A percentile compares a stretch with the other conserved stretches of the same genome.
Evolutionary conservation across 352 stramenopile species (phyloP).

Genomic region (Phytophthora hibernalis): DNA sequence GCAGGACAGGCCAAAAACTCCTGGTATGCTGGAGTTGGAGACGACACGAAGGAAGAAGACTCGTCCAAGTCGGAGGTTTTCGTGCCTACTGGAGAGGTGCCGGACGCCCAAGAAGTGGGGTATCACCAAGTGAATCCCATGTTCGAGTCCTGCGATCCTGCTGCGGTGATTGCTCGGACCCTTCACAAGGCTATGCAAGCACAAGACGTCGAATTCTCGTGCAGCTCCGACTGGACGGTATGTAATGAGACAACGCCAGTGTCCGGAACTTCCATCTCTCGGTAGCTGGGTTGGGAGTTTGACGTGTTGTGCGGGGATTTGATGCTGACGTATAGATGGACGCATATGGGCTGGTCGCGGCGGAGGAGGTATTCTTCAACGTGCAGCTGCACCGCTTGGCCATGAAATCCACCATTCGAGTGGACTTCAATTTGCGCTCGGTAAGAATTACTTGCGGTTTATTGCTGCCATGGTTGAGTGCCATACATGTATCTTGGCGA

Average conservation of each 20-base stretch:
- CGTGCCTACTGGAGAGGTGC: constrained; percentile 57
- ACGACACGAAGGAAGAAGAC: not conserved
- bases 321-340: constrained; percentile 54
- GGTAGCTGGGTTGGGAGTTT: constrained; percentile 7
- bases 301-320: constrained; percentile 24
- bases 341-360: constrained; percentile 63
- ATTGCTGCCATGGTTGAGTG: not conserved
- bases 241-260: constrained; percentile 14
- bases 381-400: constrained; percentile 64
- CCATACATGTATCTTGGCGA: not conserved
- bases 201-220: constrained; percentile 62
- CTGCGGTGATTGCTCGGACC: constrained; percentile 54
- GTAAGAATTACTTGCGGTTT: constrained; percentile 38
- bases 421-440: constrained; percentile 76
- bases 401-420: constrained; percentile 57
- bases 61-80: constrained; percentile 30
- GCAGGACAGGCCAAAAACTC: constrained; percentile 36
- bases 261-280: constrained; percentile 3
- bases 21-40: constrained; percentile 29
- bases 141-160: constrained; percentile 71
- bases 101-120: constrained; percentile 49
- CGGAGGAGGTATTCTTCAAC: constrained; percentile 74
- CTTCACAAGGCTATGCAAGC: constrained; percentile 54
- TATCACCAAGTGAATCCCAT: constrained; percentile 77
- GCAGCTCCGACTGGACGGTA: constrained; percentile 69